Conservation (phyloP, 2,329 filamentous ascomycete species). For the Berkeleyomyces rouxiae region DNA sequence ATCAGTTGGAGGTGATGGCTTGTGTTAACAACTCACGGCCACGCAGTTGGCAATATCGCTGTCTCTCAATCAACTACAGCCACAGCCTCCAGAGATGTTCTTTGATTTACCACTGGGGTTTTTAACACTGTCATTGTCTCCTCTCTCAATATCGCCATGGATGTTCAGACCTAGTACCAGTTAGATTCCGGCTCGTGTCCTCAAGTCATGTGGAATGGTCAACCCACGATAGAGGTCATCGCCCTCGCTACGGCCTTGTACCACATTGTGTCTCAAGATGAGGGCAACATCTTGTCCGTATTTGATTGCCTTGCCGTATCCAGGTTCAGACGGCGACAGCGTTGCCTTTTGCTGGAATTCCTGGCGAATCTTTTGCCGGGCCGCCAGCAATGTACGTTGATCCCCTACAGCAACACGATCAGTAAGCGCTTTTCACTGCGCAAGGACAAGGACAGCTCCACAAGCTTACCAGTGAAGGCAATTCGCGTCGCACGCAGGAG, state of each 20-base stretch:
- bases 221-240: conserved; percentile 44
- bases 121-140: conserved; percentile 85
- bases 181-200: neutral
- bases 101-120: conserved; percentile 1
- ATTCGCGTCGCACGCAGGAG: conserved; percentile 65
- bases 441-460: neutral
- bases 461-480: conserved; percentile 58
- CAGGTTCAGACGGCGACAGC: conserved; percentile 39
- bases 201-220: neutral
- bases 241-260: conserved; percentile 53
- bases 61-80: conserved; percentile 8
- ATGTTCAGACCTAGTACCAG: conserved; percentile 55
- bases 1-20: too few species aligned
- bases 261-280: conserved; percentile 68
- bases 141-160: conserved; percentile 77
- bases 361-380: conserved; percentile 53
- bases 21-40: too few species aligned
- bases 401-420: conserved; percentile 41
- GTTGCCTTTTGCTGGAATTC: conserved; percentile 54
- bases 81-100: conserved; percentile 7
- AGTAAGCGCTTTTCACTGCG: neutral
- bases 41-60: neutral
- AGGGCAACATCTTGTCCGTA: conserved; percentile 71
- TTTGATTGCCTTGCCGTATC: conserved; percentile 47
- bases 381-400: conserved; percentile 46